Evolutionary conservation across 2,329 filamentous ascomycete genomes (phyloP), one percentile per base, ranked within the genome.

Genomic region (Colletotrichum higginsianum): DNA sequence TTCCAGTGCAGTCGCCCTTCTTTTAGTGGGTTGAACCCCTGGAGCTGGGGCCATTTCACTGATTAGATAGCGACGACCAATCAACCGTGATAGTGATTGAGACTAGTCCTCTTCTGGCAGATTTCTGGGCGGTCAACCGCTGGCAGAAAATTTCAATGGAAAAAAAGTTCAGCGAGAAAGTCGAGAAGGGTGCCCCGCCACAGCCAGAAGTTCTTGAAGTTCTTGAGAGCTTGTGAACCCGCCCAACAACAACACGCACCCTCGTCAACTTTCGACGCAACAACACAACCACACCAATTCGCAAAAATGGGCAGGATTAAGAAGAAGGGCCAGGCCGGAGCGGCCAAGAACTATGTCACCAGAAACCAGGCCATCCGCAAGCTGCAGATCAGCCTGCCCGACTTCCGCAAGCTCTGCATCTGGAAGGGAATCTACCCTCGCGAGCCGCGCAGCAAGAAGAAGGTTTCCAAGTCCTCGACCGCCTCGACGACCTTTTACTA

Each of bases 401-500:
- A 99, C 85, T 99, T 99, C 86, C 92, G 96, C 85, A 93, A 97
- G 85, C 89, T 99, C 81, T 99, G 96, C 86, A 99, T 99, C 83
- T 99, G 98, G 92, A 98, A 98, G 87, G 96, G 95, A 78, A 98
- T 99, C 82, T 99, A 98, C 84, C 96, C 96, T 75, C 93, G 96
- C 79, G 96, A 99, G 87, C 96, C 96, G 75, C 91, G 96, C 80
- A 98, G 93, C 86, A 96, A 95, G 87, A 98, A 97, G 87, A 98
- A 98, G 89, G 96, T 94, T 52, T 94, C 93, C 80, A 98, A 97
- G 84, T 94, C 94, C 72, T 91, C 95, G 35, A 98, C 94, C 46
- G 91, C 93, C 73, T 95, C 93, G 67, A 98, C 96, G 38, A 99
- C 96, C 74, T 99, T 98, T 77, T 93, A 93, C 85, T 93, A 92